Evolutionary conservation across 495 filamentous ascomycete species (phyloP), one percentile per base, ranked within the genome.

Genomic region (Letharia lupina): DNA sequence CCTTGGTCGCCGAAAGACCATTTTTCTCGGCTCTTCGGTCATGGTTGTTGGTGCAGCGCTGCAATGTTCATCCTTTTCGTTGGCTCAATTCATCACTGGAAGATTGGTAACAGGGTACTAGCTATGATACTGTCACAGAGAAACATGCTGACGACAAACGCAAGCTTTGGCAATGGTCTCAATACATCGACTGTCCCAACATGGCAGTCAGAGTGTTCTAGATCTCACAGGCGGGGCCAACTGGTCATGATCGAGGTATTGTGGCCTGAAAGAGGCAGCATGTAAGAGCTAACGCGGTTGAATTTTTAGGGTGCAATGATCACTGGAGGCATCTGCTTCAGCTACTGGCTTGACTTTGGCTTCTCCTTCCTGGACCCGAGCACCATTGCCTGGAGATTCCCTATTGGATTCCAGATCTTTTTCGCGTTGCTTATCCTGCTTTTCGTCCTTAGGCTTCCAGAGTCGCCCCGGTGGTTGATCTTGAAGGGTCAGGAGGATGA

Each of bases 181-280:
- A 86, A 86, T 68, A 86, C 86, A 3, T 83, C 85, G 0, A 88
- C 84, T 1, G 84, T 90, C 16, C 89, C 89, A 1, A 88, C 86
- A 1, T 93, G 88, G 87, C 89, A 91, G 70, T 89, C 88, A 2
- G 89, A 93, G 73, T 90, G 86, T 61, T 87, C 86, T 59, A 89
- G 87, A 68, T 81, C 89, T 5, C 87, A 91, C 68, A 83, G 84
- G 60, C 82, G 88, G 70, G 89, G 90, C 18, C 87, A 88, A 68
- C 77, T 92, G 70, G 87, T 92, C 73, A 91, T 91, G 88, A 86
- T 92, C 61, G 87, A 91, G 73, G 81, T 68, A 65, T 41, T 12
- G 28, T 20, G 15, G 23, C 4, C 44, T 18, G 15, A 9, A 4
- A 10, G 10, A 15, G 4, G 20, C 33, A 11, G 23, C 15, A 37